Evolutionary conservation across 2,329 filamentous ascomycete genomes (phyloP).

Genomic region (Hortaea werneckii): DNA sequence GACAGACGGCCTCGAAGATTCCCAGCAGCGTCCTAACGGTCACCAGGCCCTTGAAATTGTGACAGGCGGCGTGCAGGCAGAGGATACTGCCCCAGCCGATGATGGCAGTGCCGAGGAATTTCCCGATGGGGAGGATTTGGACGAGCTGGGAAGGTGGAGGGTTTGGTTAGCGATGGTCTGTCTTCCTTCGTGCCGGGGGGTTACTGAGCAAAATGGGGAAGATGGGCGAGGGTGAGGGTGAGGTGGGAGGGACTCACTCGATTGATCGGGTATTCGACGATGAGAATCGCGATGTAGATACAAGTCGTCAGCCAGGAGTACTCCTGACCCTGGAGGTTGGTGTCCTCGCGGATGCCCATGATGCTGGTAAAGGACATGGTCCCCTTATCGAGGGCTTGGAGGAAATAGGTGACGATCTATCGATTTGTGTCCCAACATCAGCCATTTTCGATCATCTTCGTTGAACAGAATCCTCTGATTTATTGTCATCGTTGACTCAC

Average conservation of each 20-base stretch:
- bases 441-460: neutral
- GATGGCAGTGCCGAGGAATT: constrained; percentile 54
- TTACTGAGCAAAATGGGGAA: neutral
- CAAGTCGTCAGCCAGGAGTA: constrained; percentile 1
- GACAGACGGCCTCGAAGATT: constrained; percentile 60
- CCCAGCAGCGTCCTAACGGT: constrained; percentile 56
- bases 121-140: constrained; percentile 50
- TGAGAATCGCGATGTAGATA: constrained; percentile 3
- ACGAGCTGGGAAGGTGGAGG: constrained; percentile 36
- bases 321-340: constrained; percentile 3
- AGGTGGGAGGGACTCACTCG: neutral
- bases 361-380: constrained; percentile 1
- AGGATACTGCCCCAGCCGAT: constrained; percentile 53
- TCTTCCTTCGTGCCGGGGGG: too few species aligned
- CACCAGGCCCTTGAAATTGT: constrained; percentile 50
- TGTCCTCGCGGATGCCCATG: constrained; percentile 3
- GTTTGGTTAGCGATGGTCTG: constrained; percentile 24
- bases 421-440: neutral
- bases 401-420: constrained; percentile 1
- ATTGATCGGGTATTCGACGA: constrained; percentile 1
- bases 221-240: neutral
- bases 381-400: constrained; percentile 3
- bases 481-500: neutral
- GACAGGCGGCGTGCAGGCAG: constrained; percentile 51
- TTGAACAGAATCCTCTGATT: too few species aligned